These are phyloP conservation scores for Candida pseudoviswanathii DNA, from an alignment of 1,139 yeast species.

Conservation along the genomic window DNA sequence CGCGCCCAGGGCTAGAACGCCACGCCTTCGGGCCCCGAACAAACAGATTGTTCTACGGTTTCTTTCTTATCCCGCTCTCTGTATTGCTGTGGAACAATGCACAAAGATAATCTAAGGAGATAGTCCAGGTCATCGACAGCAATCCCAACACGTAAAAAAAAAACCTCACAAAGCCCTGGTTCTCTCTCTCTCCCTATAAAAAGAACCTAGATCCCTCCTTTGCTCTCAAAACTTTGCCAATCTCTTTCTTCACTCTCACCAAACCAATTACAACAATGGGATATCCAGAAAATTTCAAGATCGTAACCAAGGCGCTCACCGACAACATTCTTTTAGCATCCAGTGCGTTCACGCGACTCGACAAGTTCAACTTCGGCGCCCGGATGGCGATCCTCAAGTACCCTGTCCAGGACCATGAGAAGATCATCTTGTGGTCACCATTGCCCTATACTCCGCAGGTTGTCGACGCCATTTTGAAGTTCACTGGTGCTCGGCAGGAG, in stretches of 20 bases:
- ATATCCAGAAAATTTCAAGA: conserved; percentile 41
- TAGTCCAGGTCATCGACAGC: too few species aligned
- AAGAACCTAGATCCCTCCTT: too few species aligned
- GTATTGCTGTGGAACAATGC: too few species aligned
- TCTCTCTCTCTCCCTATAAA: too few species aligned
- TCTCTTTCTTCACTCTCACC: not conserved
- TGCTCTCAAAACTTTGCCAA: not conserved
- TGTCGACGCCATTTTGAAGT: conserved; percentile 36
- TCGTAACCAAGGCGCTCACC: conserved; percentile 46
- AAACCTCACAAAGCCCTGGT: too few species aligned
- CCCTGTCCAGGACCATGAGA: conserved; percentile 12
- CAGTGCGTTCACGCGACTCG: conserved; percentile 43
- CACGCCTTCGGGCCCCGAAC: too few species aligned
- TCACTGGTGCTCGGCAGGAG: conserved; percentile 31
- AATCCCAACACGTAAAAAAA: too few species aligned
- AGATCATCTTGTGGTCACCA: conserved; percentile 59
- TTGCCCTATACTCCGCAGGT: conserved; percentile 58
- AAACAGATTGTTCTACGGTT: too few species aligned
- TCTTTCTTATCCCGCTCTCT: too few species aligned
- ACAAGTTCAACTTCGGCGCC: conserved; percentile 56
- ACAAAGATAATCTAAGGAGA: too few species aligned
- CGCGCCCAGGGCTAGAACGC: too few species aligned
- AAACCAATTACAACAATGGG: conserved; percentile 18
- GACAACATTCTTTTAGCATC: conserved; percentile 53
- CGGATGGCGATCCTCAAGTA: conserved; percentile 55